Percentiles rank a stretch among this genome's conserved stretches.
Evolutionary conservation across 2,329 filamentous ascomycete genomes (phyloP).

Genomic region (Corinectria fuckeliana): DNA sequence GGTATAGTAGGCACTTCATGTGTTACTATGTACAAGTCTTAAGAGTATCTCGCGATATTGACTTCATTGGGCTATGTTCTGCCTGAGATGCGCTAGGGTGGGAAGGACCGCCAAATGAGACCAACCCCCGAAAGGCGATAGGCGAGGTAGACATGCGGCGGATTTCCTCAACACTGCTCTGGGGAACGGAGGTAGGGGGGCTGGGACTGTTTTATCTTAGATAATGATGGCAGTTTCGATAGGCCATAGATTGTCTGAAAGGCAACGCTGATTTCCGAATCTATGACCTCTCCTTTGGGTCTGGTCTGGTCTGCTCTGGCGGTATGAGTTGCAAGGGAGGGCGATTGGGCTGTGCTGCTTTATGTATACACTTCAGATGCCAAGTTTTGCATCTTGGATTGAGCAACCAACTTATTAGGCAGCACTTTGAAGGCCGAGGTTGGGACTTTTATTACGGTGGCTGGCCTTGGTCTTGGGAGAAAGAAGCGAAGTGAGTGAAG

Average conservation of each 20-base stretch:
- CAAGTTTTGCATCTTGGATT: neutral
- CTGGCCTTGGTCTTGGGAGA: neutral
- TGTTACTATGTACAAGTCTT: neutral
- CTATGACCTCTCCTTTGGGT: too few relatives aligned
- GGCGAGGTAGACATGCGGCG: neutral
- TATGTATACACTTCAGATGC: too few relatives aligned
- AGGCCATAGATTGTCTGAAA: neutral
- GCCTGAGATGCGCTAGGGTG: neutral
- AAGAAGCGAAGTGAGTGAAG: neutral
- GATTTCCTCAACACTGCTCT: neutral
- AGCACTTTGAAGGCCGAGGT: neutral
- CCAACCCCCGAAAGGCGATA: neutral
- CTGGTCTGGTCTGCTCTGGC: neutral
- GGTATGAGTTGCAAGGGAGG: neutral
- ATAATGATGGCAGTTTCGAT: neutral
- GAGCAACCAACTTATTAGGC: neutral
- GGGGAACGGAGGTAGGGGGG: neutral
- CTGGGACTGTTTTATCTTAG: neutral
- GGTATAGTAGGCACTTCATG: neutral
- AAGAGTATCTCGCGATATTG: neutral
- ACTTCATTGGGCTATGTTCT: neutral
- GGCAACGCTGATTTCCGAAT: neutral
- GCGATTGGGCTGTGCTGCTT: too few relatives aligned
- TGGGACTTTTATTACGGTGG: neutral
- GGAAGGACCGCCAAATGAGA: neutral